Evolutionary conservation across 148 eudicot genomes (phyloP), one percentile per base, ranked within the genome.

Genomic region (Heliamphora exappendiculata): DNA sequence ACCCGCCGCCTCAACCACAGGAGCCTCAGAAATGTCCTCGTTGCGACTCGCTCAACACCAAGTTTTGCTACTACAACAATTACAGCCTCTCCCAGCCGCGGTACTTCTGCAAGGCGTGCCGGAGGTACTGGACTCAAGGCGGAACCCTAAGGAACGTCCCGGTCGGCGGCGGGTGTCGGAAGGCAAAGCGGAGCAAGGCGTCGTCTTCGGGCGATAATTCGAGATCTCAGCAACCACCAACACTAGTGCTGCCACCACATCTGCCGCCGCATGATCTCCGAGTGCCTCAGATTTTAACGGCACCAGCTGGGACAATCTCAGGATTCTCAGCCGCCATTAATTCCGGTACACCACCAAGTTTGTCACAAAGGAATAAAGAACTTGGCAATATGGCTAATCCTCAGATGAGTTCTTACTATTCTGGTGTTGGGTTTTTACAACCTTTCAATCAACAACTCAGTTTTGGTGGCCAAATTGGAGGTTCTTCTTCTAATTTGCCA

Each of bases 111-210:
- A 87, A 83, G 77, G 76, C 74, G 1, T 87, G 90, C 50, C 78
- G 82, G 9, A 75, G 90, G 51, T 79, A 87, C 75, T 87, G 90
- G 90, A 87, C 90, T 7, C 88, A 81, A 1, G 90, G 90, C 58
- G 90, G 90, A 16, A 84, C 80, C 74, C 79, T 87, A 5, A 74
- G 89, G 9, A 78, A 80, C 55, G 86, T 87, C 26, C 89, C 89
- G 0, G 83, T 84, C 8, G 89, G 89, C 7, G 87, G 89, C 7
- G 86, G 86, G 16, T 80, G 81, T 22, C 82, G 89, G 7, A 84
- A 84, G 64, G 84, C 81, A 49, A 82, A 84, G 74, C 82, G 86
- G 7, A 62, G 76, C 22, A 84, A 71, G 73, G 58, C 72, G 26
- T 54, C 72, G 20, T 75, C 78, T 10, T 39, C 14, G 2, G 60